phyloP scores from a whole-genome alignment of 345 rosid genomes.

The Nephelium lappaceum region DNA sequence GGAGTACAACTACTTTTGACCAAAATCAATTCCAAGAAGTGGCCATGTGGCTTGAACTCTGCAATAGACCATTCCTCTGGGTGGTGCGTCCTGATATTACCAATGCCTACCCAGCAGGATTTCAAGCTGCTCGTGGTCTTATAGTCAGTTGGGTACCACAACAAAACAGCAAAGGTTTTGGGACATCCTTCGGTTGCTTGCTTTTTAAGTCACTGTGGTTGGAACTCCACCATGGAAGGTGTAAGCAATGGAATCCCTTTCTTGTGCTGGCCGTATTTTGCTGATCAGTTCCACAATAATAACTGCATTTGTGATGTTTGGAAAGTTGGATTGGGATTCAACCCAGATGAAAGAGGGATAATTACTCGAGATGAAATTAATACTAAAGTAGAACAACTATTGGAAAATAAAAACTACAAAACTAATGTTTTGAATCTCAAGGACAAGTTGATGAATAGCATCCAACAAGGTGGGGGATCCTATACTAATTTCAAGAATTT shows the following conservation, averaged over 20 bases:
- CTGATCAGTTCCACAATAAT: conserved; percentile 45
- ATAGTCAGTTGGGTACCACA: conserved; percentile 50
- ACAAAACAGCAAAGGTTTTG: conserved; percentile 36
- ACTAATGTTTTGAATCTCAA: conserved; percentile 26
- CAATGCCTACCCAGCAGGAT: conserved; percentile 14
- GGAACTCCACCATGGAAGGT: conserved; percentile 68
- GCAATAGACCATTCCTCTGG: conserved; percentile 22
- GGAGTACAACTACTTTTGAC: conserved; percentile 27
- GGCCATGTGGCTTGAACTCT: conserved; percentile 38
- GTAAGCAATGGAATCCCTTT: conserved; percentile 51
- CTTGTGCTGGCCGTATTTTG: conserved; percentile 55
- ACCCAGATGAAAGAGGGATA: conserved; percentile 32
- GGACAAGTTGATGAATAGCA: conserved; percentile 21
- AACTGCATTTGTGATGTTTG: conserved; percentile 45
- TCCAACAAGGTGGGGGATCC: conserved; percentile 34
- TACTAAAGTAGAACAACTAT: conserved; percentile 37
- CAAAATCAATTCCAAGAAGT: conserved; percentile 31
- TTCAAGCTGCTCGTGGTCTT: conserved; percentile 2
- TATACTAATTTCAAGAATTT: conserved; percentile 26
- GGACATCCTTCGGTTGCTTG: conserved; percentile 40
- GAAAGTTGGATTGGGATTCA: conserved; percentile 49
- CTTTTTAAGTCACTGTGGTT: conserved; percentile 59
- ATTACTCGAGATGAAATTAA: conserved; percentile 31
- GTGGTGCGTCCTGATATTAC: conserved; percentile 13
- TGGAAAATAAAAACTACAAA: conserved; percentile 23